Conservation (phyloP, 2,329 filamentous ascomycete species). For the Leptographium lundbergii region DNA sequence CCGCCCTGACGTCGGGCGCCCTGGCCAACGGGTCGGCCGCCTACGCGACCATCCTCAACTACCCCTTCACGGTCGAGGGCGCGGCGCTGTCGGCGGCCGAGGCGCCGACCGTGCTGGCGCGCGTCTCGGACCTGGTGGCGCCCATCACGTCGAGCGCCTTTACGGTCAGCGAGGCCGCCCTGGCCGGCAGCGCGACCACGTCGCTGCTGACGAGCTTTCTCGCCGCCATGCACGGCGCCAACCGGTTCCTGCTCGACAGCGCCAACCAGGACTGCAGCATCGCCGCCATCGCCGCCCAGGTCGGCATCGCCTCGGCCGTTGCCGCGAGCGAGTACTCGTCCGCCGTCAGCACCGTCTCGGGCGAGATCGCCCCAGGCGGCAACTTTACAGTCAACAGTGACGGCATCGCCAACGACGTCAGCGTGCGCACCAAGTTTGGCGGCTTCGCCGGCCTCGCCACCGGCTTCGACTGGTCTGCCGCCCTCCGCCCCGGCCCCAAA, state of each 20-base stretch:
- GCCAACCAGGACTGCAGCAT: slow-evolving; percentile 12
- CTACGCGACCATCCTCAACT: slow-evolving; percentile 19
- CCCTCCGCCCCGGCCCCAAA: slow-evolving; percentile 9
- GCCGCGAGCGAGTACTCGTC: slow-evolving; percentile 16
- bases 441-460: slow-evolving; percentile 13
- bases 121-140: slow-evolving; percentile 14
- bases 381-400: slow-evolving; percentile 16
- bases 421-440: slow-evolving; percentile 14
- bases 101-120: slow-evolving; percentile 15
- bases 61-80: slow-evolving; percentile 15
- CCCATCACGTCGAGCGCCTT: slow-evolving; percentile 14
- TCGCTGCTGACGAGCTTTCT: slow-evolving; percentile 14
- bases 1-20: slow-evolving; percentile 14
- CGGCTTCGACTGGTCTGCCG: neutral
- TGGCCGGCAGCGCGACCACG: slow-evolving; percentile 6
- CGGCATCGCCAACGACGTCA: slow-evolving; percentile 17
- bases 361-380: slow-evolving; percentile 13
- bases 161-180: slow-evolving; percentile 11
- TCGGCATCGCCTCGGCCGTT: slow-evolving; percentile 12
- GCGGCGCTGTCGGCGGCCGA: slow-evolving; percentile 1
- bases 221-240: slow-evolving; percentile 17
- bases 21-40: slow-evolving; percentile 16
- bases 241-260: slow-evolving; percentile 11
- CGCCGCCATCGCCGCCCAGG: slow-evolving; percentile 14
- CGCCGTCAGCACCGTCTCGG: slow-evolving; percentile 13